Conservation (phyloP, 495 filamentous ascomycete species). For the Penicillium goetzii region DNA sequence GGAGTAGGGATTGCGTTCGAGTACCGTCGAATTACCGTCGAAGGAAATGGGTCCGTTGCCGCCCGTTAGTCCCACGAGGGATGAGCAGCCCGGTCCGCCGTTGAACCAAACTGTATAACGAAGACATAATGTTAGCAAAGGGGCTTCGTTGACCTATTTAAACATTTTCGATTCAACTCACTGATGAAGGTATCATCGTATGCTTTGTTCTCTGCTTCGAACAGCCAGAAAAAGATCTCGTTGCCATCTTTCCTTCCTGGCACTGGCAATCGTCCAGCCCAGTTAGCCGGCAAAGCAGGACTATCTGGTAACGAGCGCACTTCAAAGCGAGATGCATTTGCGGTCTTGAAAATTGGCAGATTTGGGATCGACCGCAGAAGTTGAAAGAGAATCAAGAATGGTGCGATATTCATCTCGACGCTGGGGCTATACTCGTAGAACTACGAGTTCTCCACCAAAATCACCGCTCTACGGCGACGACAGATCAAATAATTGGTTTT, state of each 20-base stretch:
- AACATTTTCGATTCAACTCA: slow-evolving; percentile 18
- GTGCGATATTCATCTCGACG: slow-evolving; percentile 27
- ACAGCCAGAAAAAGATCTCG: slow-evolving; percentile 49
- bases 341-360: neutral
- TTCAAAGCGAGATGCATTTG: slow-evolving; percentile 29
- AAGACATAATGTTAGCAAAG: slow-evolving; percentile 1
- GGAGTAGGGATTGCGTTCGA: slow-evolving; percentile 38
- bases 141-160: neutral
- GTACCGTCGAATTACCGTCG: slow-evolving; percentile 31
- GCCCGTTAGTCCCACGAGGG: slow-evolving; percentile 60
- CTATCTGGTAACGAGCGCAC: slow-evolving; percentile 37
- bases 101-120: slow-evolving; percentile 62
- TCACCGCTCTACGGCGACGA: neutral
- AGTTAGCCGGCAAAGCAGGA: slow-evolving; percentile 39
- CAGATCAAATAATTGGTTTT: neutral
- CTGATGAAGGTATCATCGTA: slow-evolving; percentile 46
- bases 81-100: slow-evolving; percentile 71
- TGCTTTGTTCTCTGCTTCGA: slow-evolving; percentile 35
- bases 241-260: slow-evolving; percentile 37
- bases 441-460: neutral
- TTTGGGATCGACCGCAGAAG: slow-evolving; percentile 23
- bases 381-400: slow-evolving; percentile 28
- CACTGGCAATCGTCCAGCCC: slow-evolving; percentile 46
- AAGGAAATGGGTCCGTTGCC: slow-evolving; percentile 40
- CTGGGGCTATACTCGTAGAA: slow-evolving; percentile 7